Evolutionary conservation across 2,329 filamentous ascomycete species (phyloP), one percentile per base, ranked within the genome.

Genomic region (Metarhizium guizhouense): DNA sequence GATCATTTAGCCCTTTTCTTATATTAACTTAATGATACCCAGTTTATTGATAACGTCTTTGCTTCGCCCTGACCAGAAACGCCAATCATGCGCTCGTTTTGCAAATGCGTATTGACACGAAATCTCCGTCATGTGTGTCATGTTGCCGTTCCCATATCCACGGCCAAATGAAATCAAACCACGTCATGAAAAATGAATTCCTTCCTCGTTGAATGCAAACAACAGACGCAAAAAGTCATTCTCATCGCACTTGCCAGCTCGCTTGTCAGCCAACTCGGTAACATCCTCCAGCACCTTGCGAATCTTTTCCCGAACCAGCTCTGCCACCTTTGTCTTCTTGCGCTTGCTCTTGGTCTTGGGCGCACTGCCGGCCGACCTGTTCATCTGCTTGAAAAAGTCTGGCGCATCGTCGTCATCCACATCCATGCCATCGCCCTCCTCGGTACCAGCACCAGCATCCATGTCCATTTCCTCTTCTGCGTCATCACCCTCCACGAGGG

Each of bases 191-290:
- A 97, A 97, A 74, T 96, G 93, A 57, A 97, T 93, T 32, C 90
- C 90, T 68, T 95, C 90, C 61, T 90, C 83, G 68, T 96, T 96
- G 71, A 96, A 96, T 2, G 88, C 87, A 62, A 77, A 80, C 43
- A 96, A 72, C 61, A 96, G 71, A 63, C 85, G 86, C 68, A 99
- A 73, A 67, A 96, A 97, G 65, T 96, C 92, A 53, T 88, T 92
- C 73, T 97, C 90, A 66, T 96, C 91, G 66, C 91, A 95, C 76
- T 94, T 86, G 58, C 90, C 81, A 11, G 92, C 83, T 61, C 93
- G 79, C 74, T 88, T 90, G 58, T 95, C 90, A 3, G 85, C 86
- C 54, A 97, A 76, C 51, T 84, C 81, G 0, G 92, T 96, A 56
- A 87, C 85, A 60, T 87, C 83, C 67, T 93, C 87, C 20, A 97